Conservation (phyloP, 306 rosid genomes). For the Myrica gale region DNA sequence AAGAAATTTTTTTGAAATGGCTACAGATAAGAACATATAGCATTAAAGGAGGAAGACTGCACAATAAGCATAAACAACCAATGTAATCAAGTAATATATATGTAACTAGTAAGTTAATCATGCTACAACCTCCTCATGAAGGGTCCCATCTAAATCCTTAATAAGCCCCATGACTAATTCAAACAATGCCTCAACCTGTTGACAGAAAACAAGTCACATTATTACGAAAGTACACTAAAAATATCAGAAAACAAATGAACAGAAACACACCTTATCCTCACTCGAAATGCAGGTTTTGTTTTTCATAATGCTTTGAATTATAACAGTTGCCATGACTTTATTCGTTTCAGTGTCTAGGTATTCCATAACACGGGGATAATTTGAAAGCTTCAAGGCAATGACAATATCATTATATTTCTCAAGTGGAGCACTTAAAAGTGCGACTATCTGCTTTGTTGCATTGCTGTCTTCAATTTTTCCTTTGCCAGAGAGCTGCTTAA, state of each 20-base stretch:
- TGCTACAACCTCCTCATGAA: slow-evolving; percentile 65
- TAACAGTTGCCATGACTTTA: slow-evolving; percentile 96
- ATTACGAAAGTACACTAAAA: slow-evolving; percentile 35
- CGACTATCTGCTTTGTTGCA: slow-evolving; percentile 93
- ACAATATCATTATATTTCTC: slow-evolving; percentile 95
- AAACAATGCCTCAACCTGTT: slow-evolving; percentile 91
- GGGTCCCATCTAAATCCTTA: slow-evolving; percentile 69
- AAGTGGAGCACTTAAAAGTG: slow-evolving; percentile 94
- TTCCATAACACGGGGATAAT: slow-evolving; percentile 90
- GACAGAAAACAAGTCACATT: slow-evolving; percentile 27
- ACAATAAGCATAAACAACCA: slow-evolving; percentile 14
- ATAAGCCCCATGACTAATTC: slow-evolving; percentile 92
- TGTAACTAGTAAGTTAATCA: slow-evolving; percentile 17
- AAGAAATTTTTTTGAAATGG: background rate
- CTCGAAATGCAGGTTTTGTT: slow-evolving; percentile 78
- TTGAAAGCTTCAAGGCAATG: slow-evolving; percentile 90
- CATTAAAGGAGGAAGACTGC: slow-evolving; percentile 19
- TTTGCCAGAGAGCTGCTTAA: slow-evolving; percentile 82
- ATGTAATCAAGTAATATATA: background rate
- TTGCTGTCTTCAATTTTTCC: slow-evolving; percentile 86
- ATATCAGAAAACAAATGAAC: slow-evolving; percentile 23
- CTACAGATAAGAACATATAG: background rate
- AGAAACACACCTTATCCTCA: slow-evolving; percentile 65
- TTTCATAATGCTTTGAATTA: slow-evolving; percentile 95
- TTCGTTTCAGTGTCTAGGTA: slow-evolving; percentile 81